Base-by-base conservation (phyloP, 73 alveolate species). In the Uronychia binucleata region DNA sequence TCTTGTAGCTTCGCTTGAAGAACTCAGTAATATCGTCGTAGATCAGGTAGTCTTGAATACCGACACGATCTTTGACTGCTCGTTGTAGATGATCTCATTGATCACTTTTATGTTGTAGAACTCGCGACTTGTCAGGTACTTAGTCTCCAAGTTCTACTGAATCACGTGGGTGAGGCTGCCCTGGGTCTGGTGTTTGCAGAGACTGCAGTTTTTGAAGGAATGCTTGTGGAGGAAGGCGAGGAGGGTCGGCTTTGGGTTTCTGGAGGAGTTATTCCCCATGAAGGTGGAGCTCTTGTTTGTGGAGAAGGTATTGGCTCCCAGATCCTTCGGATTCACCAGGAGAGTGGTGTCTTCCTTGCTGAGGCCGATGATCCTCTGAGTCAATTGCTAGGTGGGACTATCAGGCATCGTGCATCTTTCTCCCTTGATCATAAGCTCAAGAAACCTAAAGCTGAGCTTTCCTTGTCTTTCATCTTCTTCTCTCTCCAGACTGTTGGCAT, bases 1-100 rank as follows among this genome's bases (percentile, higher is more conserved):
- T 31, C n/a, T 76, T 57, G 81, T 92, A 92, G 83, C 78, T 84
- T 58, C 95, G 33, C 11, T 92, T 86, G 19, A 92, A 29, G 67
- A 92, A 92, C 33, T 92, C 97, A 0, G 97, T 92, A 0, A 82
- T 74, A 81, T 92, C 97, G 85, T 92, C 97, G 60, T 67, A 89
- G 34, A 92, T 92, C 30, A 92, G 84, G 80, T 80, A 92, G 77
- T 92, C 94, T 87, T 92, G 33, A 92, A 93, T 74, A 78, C 88
- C 14, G 98, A 87, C 30, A 94, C 98, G 0, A 91, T 77, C 67
- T 85, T 94, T 30, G 94, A 85, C 58, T 86, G 83, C 79, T 94
- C 98, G 81, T 94, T 94, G 74, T 81, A 80, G 33, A 94, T 91
- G 76, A 94, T 81, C 59, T 94, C 98, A 67, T 91, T 90, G 0